Conservation (phyloP, 2,329 filamentous ascomycete genomes). For the Xenoacremonium recifei region DNA sequence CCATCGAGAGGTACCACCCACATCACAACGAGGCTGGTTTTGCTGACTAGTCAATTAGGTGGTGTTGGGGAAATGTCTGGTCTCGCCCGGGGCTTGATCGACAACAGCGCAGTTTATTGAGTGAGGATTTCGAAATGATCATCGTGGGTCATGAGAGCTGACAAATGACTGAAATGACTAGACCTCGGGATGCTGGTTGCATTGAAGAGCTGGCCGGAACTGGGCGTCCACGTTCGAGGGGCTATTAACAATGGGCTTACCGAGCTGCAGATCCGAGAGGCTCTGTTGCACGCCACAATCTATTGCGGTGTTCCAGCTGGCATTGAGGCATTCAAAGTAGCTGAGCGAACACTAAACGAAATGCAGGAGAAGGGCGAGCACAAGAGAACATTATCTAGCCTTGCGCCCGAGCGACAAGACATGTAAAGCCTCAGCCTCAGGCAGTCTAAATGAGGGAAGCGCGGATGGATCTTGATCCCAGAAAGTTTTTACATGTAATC, state of each 20-base stretch:
- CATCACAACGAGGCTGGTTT: no score
- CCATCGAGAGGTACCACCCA: background rate
- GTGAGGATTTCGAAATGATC: background rate
- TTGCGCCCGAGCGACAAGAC: background rate
- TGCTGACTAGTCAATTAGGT: conserved; percentile 1
- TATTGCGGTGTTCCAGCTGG: conserved; percentile 42
- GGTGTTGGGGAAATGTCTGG: conserved; percentile 62
- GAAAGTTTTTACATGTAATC: no score
- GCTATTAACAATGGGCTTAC: conserved; percentile 60
- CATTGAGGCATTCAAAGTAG: conserved; percentile 33
- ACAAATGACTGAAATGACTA: background rate
- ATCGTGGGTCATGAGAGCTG: background rate
- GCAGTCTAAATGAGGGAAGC: no score
- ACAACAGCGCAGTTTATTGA: conserved; percentile 48
- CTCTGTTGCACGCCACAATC: conserved; percentile 42
- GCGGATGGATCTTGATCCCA: no score
- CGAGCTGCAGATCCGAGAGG: conserved; percentile 55
- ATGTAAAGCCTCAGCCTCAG: no score
- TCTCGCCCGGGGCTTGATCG: conserved; percentile 58
- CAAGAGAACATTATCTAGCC: conserved; percentile 1
- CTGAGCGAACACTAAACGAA: conserved; percentile 22
- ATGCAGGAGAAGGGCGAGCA: conserved; percentile 26
- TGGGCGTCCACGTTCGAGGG: conserved; percentile 59
- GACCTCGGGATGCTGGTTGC: conserved; percentile 63
- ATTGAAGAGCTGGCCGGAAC: conserved; percentile 55